Percentiles rank a stretch among this genome's conserved stretches.
These are phyloP conservation scores for Tolypocladium tropicale DNA, from an alignment of 2,329 filamentous ascomycete species.

Conservation along the genomic window DNA sequence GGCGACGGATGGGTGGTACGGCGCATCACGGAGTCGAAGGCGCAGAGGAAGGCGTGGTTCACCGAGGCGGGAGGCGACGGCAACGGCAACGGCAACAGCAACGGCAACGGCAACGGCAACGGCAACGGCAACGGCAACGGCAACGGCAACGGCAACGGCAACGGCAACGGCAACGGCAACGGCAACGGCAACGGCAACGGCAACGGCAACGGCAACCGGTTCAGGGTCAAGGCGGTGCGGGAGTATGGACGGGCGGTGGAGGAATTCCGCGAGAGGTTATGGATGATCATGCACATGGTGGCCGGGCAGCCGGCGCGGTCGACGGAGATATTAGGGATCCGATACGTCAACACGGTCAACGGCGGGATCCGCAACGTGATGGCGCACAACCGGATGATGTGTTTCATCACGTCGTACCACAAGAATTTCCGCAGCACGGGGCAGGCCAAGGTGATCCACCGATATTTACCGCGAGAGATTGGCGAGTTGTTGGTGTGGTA, in stretches of 20 bases:
- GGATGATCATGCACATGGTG: constrained; percentile 4
- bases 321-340: constrained; percentile 2
- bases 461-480: constrained; percentile 14
- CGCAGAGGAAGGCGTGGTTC: background rate
- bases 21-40: background rate
- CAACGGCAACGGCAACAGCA: too few relatives aligned
- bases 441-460: constrained; percentile 14
- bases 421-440: constrained; percentile 11
- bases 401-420: constrained; percentile 12
- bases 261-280: constrained; percentile 4
- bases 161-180: background rate
- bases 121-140: too few relatives aligned
- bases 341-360: constrained; percentile 5
- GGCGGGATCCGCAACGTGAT: constrained; percentile 5
- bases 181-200: too few relatives aligned
- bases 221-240: background rate
- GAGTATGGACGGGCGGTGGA: constrained; percentile 1
- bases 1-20: background rate
- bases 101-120: too few relatives aligned
- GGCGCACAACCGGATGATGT: constrained; percentile 2
- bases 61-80: background rate
- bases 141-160: too few relatives aligned
- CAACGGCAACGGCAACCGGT: background rate
- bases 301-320: background rate
- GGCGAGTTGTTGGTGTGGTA: constrained; percentile 14